Conservation (phyloP, 2,329 filamentous ascomycete genomes). For the Rutstroemia sydowiana region DNA sequence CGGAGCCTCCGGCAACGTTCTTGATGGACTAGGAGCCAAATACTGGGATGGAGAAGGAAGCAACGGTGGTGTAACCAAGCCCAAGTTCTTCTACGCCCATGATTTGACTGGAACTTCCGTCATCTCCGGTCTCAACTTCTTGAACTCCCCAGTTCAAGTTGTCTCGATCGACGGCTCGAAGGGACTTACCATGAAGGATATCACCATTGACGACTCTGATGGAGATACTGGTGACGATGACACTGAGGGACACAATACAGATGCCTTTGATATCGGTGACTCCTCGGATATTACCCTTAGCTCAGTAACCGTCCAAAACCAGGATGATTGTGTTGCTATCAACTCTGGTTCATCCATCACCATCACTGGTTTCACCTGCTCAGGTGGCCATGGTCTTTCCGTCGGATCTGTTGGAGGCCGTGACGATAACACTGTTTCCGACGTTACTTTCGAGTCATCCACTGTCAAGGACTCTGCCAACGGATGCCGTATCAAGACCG, state of each 20-base stretch:
- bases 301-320: slow-evolving; percentile 47
- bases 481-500: slow-evolving; percentile 36
- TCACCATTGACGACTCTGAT: slow-evolving; percentile 51
- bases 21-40: slow-evolving; percentile 41
- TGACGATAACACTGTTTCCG: slow-evolving; percentile 45
- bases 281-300: slow-evolving; percentile 41
- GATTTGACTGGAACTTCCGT: slow-evolving; percentile 40
- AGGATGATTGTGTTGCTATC: slow-evolving; percentile 53
- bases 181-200: slow-evolving; percentile 38
- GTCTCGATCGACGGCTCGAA: slow-evolving; percentile 40
- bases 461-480: slow-evolving; percentile 45
- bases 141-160: slow-evolving; percentile 48
- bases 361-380: slow-evolving; percentile 25
- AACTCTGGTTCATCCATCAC: slow-evolving; percentile 42
- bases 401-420: slow-evolving; percentile 54
- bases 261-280: slow-evolving; percentile 44
- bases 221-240: slow-evolving; percentile 41
- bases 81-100: slow-evolving; percentile 55
- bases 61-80: slow-evolving; percentile 55
- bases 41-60: slow-evolving; percentile 54
- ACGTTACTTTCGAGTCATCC: slow-evolving; percentile 43
- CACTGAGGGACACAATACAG: slow-evolving; percentile 43
- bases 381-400: slow-evolving; percentile 39
- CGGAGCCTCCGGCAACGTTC: slow-evolving; percentile 29
- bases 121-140: slow-evolving; percentile 43